These are phyloP conservation scores for Globisporangium heterothallicum DNA, from an alignment of 352 stramenopile species.

Conservation along the genomic window DNA sequence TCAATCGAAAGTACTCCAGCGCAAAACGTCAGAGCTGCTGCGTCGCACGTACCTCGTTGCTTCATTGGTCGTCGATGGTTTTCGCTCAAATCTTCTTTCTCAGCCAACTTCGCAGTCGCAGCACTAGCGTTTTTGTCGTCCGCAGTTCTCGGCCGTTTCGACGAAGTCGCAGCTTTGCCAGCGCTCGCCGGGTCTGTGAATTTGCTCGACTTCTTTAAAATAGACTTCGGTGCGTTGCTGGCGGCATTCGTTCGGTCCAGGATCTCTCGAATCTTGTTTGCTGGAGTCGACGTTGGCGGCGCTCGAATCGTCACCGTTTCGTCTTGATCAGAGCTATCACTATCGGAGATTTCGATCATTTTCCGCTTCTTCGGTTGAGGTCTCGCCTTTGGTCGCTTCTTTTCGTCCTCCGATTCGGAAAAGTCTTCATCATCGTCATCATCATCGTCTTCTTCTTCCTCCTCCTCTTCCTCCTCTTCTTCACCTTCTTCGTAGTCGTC, in stretches of 20 bases:
- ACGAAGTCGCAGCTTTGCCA: neutral
- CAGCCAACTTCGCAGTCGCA: conserved; percentile 1
- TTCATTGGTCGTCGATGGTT: conserved; percentile 67
- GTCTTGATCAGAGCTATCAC: conserved; percentile 48
- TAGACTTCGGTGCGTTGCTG: conserved; percentile 22
- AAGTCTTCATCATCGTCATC: conserved; percentile 19
- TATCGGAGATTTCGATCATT: conserved; percentile 31
- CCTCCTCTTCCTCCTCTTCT: conserved; percentile 27
- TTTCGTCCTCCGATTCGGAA: conserved; percentile 23
- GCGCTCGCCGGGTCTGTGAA: conserved; percentile 3
- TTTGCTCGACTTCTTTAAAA: conserved; percentile 30
- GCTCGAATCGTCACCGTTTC: conserved; percentile 13
- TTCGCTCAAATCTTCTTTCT: conserved; percentile 31
- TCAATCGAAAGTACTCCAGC: neutral
- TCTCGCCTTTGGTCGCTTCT: conserved; percentile 15
- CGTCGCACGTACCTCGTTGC: conserved; percentile 28
- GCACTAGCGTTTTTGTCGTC: conserved; percentile 18
- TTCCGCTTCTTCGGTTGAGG: conserved; percentile 35
- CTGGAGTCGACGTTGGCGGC: conserved; percentile 1
- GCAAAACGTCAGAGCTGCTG: too few relatives aligned
- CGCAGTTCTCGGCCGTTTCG: conserved; percentile 7
- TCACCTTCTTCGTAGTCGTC: conserved; percentile 26
- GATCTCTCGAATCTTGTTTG: conserved; percentile 8
- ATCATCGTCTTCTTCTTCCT: conserved; percentile 27
- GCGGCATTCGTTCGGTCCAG: conserved; percentile 8